These are phyloP conservation scores for Phaeosphaeriaceae sp. DNA, from an alignment of 2,329 filamentous ascomycete species.

Conservation along the genomic window DNA sequence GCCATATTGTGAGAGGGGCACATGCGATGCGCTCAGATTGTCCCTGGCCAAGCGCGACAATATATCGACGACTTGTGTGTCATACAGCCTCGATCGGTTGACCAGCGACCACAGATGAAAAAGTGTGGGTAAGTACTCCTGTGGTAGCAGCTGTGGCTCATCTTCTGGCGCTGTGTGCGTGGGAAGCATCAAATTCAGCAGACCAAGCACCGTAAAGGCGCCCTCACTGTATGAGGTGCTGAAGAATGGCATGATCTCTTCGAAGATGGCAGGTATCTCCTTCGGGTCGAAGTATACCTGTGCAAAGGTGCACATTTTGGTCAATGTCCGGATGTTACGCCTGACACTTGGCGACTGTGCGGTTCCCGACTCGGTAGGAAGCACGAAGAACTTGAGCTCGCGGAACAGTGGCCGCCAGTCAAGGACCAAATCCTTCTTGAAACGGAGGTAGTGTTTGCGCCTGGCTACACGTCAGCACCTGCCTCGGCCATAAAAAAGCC, in stretches of 20 bases:
- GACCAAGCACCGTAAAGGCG: conserved; percentile 88
- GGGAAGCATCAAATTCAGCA: conserved; percentile 86
- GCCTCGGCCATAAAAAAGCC: conserved; percentile 1
- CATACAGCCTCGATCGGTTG: conserved; percentile 85
- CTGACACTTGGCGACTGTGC: conserved; percentile 69
- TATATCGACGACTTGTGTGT: conserved; percentile 87
- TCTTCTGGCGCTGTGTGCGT: conserved; percentile 78
- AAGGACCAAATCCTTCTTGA: conserved; percentile 84
- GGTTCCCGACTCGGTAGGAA: conserved; percentile 79
- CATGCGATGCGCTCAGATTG: conserved; percentile 74
- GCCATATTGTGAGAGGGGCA: conserved; percentile 84
- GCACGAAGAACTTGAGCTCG: conserved; percentile 87
- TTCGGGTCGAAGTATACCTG: conserved; percentile 92
- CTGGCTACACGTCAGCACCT: conserved; percentile 56
- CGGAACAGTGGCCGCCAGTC: conserved; percentile 95
- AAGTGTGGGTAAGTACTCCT: conserved; percentile 88
- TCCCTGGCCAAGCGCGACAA: conserved; percentile 88
- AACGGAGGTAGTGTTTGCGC: conserved; percentile 93
- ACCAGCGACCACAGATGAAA: conserved; percentile 97
- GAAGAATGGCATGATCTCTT: conserved; percentile 68
- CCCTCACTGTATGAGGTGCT: conserved; percentile 91
- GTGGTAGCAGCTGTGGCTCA: conserved; percentile 78
- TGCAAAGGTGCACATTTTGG: conserved; percentile 88
- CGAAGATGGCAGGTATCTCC: conserved; percentile 76
- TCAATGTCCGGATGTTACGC: conserved; percentile 74